phyloP scores from a whole-genome alignment of 2,329 filamentous ascomycete genomes.

The Sporothrix humicola region DNA sequence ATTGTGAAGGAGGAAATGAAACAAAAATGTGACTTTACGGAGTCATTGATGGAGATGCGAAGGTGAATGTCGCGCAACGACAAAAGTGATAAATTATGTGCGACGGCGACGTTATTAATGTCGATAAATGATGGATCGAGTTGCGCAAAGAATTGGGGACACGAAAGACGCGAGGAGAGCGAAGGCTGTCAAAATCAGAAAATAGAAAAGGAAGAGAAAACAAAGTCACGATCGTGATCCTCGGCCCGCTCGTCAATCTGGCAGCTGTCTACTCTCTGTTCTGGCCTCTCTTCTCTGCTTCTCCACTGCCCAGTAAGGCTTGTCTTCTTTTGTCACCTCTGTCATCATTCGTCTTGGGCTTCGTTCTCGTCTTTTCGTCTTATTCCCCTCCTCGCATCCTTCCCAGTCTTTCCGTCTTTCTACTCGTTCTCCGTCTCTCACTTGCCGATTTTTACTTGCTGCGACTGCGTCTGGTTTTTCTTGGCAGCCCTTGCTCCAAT shows the following conservation, averaged over 20 bases:
- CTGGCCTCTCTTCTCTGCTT: not conserved
- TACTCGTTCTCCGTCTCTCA: not conserved
- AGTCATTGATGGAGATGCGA: too few species aligned
- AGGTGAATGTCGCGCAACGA: not conserved
- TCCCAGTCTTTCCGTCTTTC: not conserved
- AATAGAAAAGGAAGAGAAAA: not conserved
- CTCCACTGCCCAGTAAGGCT: not conserved
- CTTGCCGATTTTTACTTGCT: not conserved
- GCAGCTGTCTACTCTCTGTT: not conserved
- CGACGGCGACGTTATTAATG: not conserved
- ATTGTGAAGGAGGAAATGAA: not conserved
- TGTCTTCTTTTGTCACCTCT: not conserved
- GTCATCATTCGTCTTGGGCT: not conserved
- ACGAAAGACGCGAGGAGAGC: not conserved
- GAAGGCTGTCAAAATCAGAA: not conserved
- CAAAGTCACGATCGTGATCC: not conserved
- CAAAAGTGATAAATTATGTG: not conserved
- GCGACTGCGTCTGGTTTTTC: not conserved
- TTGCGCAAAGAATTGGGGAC: too few species aligned
- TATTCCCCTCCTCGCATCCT: slow-evolving; percentile 7
- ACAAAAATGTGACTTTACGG: too few species aligned
- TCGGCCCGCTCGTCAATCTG: not conserved
- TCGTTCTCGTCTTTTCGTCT: not conserved
- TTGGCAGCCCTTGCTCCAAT: slow-evolving; percentile 15
- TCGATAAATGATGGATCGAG: not conserved